A percentile compares a stretch with the other conserved stretches of the same genome.
Conservation (phyloP, 768 basidiomycete species). For the Astraeus odoratus region DNA sequence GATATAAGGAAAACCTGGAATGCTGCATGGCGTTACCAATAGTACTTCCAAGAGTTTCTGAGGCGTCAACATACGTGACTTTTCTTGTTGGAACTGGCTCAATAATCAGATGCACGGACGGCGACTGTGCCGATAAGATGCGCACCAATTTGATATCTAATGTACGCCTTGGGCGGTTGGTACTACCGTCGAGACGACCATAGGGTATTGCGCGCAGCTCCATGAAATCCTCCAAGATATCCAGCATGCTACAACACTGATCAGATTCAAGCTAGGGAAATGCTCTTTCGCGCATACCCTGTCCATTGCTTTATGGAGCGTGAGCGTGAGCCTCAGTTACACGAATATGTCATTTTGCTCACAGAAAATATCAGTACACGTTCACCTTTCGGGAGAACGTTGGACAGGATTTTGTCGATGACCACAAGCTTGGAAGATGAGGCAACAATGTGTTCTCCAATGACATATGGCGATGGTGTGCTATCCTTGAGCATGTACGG, state of each 20-base stretch:
- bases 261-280: background rate
- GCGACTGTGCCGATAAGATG: background rate
- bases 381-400: slow-evolving; percentile 53
- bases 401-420: slow-evolving; percentile 52
- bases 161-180: slow-evolving; percentile 45
- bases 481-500: slow-evolving; percentile 48
- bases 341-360: slow-evolving; percentile 13
- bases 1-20: slow-evolving; percentile 66
- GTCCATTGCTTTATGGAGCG: slow-evolving; percentile 48
- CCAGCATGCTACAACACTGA: slow-evolving; percentile 47
- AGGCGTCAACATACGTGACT: slow-evolving; percentile 40
- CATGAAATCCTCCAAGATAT: slow-evolving; percentile 64
- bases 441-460: slow-evolving; percentile 51
- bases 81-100: slow-evolving; percentile 49
- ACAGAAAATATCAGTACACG: slow-evolving; percentile 66
- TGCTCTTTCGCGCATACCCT: slow-evolving; percentile 25
- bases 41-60: background rate
- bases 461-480: slow-evolving; percentile 39
- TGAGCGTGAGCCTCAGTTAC: slow-evolving; percentile 4
- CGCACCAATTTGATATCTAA: slow-evolving; percentile 52
- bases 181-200: slow-evolving; percentile 54
- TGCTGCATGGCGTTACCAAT: slow-evolving; percentile 26
- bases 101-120: background rate
- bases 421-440: slow-evolving; percentile 49
- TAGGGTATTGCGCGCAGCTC: slow-evolving; percentile 49